A percentile compares a stretch with the other conserved stretches of the same genome.
Evolutionary conservation across 495 filamentous ascomycete genomes (phyloP).

Genomic region (Lasiosphaeria miniovina): DNA sequence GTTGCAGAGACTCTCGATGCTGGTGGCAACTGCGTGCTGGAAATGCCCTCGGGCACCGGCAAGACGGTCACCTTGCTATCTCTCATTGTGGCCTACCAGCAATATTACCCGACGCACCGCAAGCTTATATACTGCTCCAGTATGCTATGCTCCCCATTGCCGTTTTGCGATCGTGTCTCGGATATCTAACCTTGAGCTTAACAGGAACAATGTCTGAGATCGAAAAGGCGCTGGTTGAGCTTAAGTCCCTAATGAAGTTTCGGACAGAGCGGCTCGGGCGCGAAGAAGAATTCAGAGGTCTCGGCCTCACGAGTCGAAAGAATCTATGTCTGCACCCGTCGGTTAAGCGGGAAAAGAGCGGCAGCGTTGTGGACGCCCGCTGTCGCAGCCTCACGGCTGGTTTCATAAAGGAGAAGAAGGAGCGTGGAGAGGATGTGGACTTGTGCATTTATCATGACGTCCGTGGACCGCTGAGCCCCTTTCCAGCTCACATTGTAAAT

Average conservation of each 20-base stretch:
- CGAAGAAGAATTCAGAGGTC: constrained; percentile 86
- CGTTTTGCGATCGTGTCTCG: constrained; percentile 4
- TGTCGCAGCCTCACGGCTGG: constrained; percentile 94
- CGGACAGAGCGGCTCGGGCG: constrained; percentile 79
- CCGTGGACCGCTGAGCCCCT: constrained; percentile 16
- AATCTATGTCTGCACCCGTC: constrained; percentile 95
- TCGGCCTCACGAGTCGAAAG: constrained; percentile 93
- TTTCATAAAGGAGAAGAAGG: constrained; percentile 96
- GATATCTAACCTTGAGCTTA: not conserved
- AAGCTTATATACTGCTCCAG: constrained; percentile 99
- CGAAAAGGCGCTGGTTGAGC: constrained; percentile 91
- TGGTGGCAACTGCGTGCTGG: constrained; percentile 93
- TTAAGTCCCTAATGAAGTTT: constrained; percentile 93
- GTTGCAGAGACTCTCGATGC: constrained; percentile 77
- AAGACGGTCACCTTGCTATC: constrained; percentile 96
- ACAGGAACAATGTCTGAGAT: constrained; percentile 82
- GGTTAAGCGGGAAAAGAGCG: constrained; percentile 93
- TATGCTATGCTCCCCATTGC: constrained; percentile 29
- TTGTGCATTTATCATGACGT: constrained; percentile 94
- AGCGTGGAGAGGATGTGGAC: constrained; percentile 88
- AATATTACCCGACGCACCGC: constrained; percentile 81
- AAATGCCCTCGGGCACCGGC: constrained; percentile 99
- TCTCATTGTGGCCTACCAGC: constrained; percentile 93
- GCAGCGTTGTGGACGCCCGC: constrained; percentile 85
- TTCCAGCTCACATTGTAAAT: not conserved